Conservation (phyloP, 2,329 filamentous ascomycete genomes). For the Clarireedia monteithiana region DNA sequence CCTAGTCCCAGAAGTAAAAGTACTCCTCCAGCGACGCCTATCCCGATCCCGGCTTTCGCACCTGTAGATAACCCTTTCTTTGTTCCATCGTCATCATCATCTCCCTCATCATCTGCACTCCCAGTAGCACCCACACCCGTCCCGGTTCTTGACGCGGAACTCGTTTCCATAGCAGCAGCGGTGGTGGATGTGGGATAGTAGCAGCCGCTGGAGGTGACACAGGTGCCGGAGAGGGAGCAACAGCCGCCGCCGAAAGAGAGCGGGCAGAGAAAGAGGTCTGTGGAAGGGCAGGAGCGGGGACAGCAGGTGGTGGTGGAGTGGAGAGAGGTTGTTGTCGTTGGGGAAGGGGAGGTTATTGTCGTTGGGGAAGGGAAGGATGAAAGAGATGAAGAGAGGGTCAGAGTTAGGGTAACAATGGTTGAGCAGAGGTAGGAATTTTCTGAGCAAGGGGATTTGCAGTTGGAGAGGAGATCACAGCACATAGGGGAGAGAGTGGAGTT, state of each 20-base stretch:
- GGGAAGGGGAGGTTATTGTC: neutral
- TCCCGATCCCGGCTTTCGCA: slow-evolving; percentile 49
- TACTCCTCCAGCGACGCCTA: slow-evolving; percentile 41
- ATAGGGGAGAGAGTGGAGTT: slow-evolving; percentile 27
- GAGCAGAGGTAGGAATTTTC: slow-evolving; percentile 26
- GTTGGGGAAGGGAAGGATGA: no score
- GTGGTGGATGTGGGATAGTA: slow-evolving; percentile 15
- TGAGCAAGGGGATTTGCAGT: slow-evolving; percentile 34
- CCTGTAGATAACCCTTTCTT: slow-evolving; percentile 35
- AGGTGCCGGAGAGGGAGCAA: slow-evolving; percentile 39
- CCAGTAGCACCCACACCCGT: no score
- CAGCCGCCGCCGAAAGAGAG: slow-evolving; percentile 33
- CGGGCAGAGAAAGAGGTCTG: slow-evolving; percentile 29
- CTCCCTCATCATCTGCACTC: slow-evolving; percentile 20
- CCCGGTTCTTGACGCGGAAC: slow-evolving; percentile 24
- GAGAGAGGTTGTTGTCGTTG: slow-evolving; percentile 1
- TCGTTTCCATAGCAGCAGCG: slow-evolving; percentile 20
- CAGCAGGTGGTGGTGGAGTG: slow-evolving; percentile 26
- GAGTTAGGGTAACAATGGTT: slow-evolving; percentile 25
- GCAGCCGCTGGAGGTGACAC: slow-evolving; percentile 29
- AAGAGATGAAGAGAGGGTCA: slow-evolving; percentile 9
- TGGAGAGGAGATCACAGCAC: slow-evolving; percentile 36
- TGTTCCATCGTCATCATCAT: slow-evolving; percentile 16
- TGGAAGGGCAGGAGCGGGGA: slow-evolving; percentile 26
- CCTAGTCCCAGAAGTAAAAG: slow-evolving; percentile 35